A percentile compares a stretch with the other conserved stretches of the same genome.
Conservation (phyloP, 257 asterid species). For the Asclepias syriaca region DNA sequence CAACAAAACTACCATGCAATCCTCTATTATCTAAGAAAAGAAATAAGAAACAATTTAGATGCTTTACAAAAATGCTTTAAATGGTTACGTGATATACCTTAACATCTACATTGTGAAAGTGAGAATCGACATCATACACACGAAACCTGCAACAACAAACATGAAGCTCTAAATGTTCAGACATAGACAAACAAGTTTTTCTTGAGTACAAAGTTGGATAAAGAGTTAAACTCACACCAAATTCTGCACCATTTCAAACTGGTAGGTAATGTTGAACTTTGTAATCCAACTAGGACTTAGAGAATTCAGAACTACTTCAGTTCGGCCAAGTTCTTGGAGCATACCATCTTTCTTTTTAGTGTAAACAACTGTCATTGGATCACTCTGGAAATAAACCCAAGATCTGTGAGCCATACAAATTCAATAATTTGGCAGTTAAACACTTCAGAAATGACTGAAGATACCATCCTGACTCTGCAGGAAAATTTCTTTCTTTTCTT, state of each 20-base stretch:
- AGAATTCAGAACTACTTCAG: slow-evolving; percentile 91
- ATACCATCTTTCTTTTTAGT: slow-evolving; percentile 67
- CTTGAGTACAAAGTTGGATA: slow-evolving; percentile 17
- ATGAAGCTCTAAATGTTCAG: slow-evolving; percentile 23
- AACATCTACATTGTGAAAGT: slow-evolving; percentile 63
- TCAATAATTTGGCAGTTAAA: background rate
- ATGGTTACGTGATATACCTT: slow-evolving; percentile 44
- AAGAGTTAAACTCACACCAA: slow-evolving; percentile 76
- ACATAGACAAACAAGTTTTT: slow-evolving; percentile 13
- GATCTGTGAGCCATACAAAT: slow-evolving; percentile 14
- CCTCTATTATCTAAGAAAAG: background rate
- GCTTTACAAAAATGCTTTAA: background rate
- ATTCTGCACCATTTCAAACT: slow-evolving; percentile 87
- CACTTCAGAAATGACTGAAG: background rate
- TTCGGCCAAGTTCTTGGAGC: slow-evolving; percentile 86
- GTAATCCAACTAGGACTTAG: slow-evolving; percentile 86
- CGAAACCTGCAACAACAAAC: slow-evolving; percentile 60
- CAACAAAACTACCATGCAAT: background rate
- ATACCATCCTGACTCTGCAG: background rate
- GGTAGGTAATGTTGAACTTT: slow-evolving; percentile 66
- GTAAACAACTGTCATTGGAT: slow-evolving; percentile 86
- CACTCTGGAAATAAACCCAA: slow-evolving; percentile 62
- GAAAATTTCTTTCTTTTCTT: no score
- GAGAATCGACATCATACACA: slow-evolving; percentile 84
- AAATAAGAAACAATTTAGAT: background rate